Base-by-base conservation (phyloP, 2,329 filamentous ascomycete species). In the Colletotrichum sp. region DNA sequence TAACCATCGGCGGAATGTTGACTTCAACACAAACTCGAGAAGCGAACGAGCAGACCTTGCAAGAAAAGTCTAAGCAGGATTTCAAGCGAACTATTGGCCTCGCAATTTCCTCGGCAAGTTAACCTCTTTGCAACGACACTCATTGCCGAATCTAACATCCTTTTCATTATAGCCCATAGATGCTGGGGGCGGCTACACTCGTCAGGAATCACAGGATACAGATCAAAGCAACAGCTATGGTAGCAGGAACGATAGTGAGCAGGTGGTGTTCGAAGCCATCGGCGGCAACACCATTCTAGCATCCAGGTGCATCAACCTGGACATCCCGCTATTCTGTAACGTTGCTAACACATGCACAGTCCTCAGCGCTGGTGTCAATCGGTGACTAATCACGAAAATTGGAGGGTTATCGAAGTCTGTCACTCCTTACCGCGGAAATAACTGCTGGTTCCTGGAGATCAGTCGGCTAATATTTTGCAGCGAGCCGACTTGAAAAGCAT, bases 231-330 rank as follows among this genome's bases (percentile, higher is more conserved):
- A 13, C 9, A 39, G 15, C 6, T 28, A 24, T 10, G 49, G 52
- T 52, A 52, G 28, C 18, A 64, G 30, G 24, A 59, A 63, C 7
- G 63, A 21, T 24, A 44, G 18, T 4, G 57, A 69, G 6, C 16
- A 32, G 6, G 71, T 73, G 39, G 71, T 73, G 1, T 73, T 73
- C 24, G 71, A 73, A 24, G 71, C 71, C 4, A 39, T 69, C 7
- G 71, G 71, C 5, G 71, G 71, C 24, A 73, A 73, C 7, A 73
- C 71, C 21, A 73, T 73, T 24, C 32, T 73, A 18, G 71, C 71
- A 30, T 69, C 71, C 6, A 73, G n/a, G 65, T 73, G 30, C n/a
- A 24, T 8, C 4, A 9, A 3, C 1, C 12, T 32, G 13, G 8
- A 10, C 3, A 7, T 15, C 18, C 15, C 34, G 3, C 3, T 9